Evolutionary conservation across 306 rosid species (phyloP), one percentile per base, ranked within the genome.

Genomic region (Acacia confusa): DNA sequence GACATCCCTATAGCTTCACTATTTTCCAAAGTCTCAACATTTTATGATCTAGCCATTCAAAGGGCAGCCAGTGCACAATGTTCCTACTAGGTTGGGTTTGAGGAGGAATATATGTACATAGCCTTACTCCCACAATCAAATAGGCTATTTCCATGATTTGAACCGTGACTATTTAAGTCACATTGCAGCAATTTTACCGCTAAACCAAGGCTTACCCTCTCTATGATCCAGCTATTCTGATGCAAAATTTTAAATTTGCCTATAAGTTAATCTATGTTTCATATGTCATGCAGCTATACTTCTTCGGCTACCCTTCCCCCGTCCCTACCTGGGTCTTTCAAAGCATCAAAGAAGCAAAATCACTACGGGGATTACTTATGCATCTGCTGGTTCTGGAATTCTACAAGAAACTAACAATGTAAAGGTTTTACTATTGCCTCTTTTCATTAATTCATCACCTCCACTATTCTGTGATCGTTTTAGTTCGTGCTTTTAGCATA

Each of bases 241-340:
- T 27, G 19, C 28, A 11, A 17, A 28, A 27, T 76, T 44, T 69
- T 30, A 12, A 34, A 25, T 40, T 15, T 52, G 55, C 55, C 55
- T 44, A 19, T 53, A 9, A 70, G 27, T 40, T 25, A 70, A 43
- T 72, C n/a, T 2, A 20, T 32, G 40, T 61, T 27, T 58, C 63
- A 11, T 30, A 0, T 5, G 65, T 45, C 14, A 5, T 68, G 82
- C 84, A 88, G 88, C 89, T 48, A 58, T 63, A 32, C 78, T 68
- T 55, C 57, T 86, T 7, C 78, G 82, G 7, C 73, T 87, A 78
- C 83, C 89, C 78, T 79, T 79, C 24, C 80, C 12, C 6, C 85
- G 84, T 72, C 72, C 91, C 22, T 84, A 84, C 64, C 47, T 86
- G 70, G 81, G 79, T 22, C 86, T 86, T 71, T 72, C 78, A 47